A percentile compares a stretch with the other conserved stretches of the same genome.
phyloP scores from a whole-genome alignment of 2,329 filamentous ascomycete genomes.

The Didymellaceae sp. region DNA sequence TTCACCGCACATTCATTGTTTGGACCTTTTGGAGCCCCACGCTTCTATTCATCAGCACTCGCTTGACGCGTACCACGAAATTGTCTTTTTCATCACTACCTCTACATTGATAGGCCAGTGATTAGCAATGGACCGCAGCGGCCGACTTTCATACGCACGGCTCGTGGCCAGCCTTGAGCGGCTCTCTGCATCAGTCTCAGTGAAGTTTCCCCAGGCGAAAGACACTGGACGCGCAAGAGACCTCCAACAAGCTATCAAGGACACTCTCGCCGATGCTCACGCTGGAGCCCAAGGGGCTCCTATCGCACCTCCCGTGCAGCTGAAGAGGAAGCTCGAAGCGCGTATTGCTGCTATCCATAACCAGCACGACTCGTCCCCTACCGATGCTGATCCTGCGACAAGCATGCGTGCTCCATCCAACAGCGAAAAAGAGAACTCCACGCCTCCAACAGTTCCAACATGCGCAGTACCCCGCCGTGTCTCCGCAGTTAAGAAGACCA shows the following conservation, averaged over 20 bases:
- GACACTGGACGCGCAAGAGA: neutral
- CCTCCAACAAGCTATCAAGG: conserved; percentile 1
- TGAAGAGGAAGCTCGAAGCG: conserved; percentile 3
- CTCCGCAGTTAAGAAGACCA: neutral
- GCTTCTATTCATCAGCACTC: conserved; percentile 1
- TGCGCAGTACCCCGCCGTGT: neutral
- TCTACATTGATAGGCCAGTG: no score
- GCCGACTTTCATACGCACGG: conserved; percentile 5
- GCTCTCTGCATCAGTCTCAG: neutral
- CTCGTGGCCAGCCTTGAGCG: neutral
- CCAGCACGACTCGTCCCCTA: no score
- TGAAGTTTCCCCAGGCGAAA: neutral
- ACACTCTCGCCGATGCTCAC: conserved; percentile 2
- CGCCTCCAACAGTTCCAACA: neutral
- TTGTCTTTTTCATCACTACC: neutral
- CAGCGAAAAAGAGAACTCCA: neutral
- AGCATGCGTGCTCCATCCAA: neutral
- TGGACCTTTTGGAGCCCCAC: conserved; percentile 2
- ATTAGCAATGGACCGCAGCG: neutral
- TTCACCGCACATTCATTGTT: neutral
- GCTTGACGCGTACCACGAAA: neutral
- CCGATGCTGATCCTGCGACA: no score
- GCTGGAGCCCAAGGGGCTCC: neutral
- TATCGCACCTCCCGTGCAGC: neutral
- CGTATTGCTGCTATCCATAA: neutral